Evolutionary conservation across 768 basidiomycete genomes (phyloP).

Genomic region (Lactarius akahatsu): DNA sequence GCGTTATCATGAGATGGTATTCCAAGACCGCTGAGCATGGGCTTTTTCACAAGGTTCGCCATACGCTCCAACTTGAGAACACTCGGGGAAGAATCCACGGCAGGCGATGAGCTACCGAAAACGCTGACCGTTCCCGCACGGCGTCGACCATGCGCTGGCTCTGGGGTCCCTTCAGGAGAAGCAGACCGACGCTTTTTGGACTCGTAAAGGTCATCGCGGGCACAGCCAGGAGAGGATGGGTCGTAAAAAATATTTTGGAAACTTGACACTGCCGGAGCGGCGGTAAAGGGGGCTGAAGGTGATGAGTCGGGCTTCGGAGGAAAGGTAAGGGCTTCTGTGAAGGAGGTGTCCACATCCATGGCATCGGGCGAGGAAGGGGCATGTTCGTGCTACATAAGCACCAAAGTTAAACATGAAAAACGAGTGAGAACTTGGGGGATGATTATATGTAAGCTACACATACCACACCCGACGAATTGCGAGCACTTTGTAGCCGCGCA

Average conservation of each 20-base stretch:
- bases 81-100: constrained; percentile 49
- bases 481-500: constrained; percentile 30
- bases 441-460: constrained; percentile 31
- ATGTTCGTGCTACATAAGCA: constrained; percentile 37
- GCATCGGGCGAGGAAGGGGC: constrained; percentile 50
- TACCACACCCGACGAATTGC: constrained; percentile 28
- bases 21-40: constrained; percentile 52
- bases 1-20: constrained; percentile 49
- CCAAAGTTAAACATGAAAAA: constrained; percentile 29
- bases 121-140: constrained; percentile 26
- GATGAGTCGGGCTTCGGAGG: constrained; percentile 16
- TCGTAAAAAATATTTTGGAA: constrained; percentile 64
- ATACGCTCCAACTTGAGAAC: constrained; percentile 49
- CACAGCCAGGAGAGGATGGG: constrained; percentile 45
- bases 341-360: constrained; percentile 74
- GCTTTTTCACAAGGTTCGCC: constrained; percentile 45
- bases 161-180: constrained; percentile 32
- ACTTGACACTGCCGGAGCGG: constrained; percentile 31
- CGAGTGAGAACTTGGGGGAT: constrained; percentile 6
- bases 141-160: constrained; percentile 24
- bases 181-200: constrained; percentile 37
- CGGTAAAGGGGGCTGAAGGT: constrained; percentile 33
- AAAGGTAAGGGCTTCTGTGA: constrained; percentile 35
- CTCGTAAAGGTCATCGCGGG: constrained; percentile 35
- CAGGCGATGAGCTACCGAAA: constrained; percentile 47